Conservation (phyloP, 2,329 filamentous ascomycete genomes). For the Aspergillus hiratsukae region DNA sequence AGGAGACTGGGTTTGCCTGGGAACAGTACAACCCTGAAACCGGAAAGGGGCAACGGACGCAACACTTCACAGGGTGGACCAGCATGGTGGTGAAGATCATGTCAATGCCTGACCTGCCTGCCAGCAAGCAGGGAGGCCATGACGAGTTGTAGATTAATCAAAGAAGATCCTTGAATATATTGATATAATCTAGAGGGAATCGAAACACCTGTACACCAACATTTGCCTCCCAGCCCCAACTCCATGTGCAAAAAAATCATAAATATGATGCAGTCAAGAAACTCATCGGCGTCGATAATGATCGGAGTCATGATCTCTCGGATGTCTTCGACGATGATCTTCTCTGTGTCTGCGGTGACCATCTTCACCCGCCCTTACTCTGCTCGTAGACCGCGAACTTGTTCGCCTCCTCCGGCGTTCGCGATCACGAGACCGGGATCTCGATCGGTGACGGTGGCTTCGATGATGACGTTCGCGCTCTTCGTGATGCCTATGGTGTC, state of each 20-base stretch:
- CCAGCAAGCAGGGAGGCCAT: constrained; percentile 29
- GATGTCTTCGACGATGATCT: constrained; percentile 22
- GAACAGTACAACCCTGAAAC: constrained; percentile 97
- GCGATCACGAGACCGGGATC: constrained; percentile 25
- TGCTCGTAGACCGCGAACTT: constrained; percentile 26
- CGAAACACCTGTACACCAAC: constrained; percentile 9
- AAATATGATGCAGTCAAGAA: neutral
- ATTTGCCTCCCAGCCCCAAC: constrained; percentile 11
- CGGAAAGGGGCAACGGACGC: constrained; percentile 86
- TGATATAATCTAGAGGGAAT: constrained; percentile 5
- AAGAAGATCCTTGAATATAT: constrained; percentile 8
- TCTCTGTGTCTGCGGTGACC: constrained; percentile 22
- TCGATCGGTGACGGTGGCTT: constrained; percentile 30
- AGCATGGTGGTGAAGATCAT: constrained; percentile 96
- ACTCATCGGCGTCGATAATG: constrained; percentile 23
- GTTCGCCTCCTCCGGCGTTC: constrained; percentile 23
- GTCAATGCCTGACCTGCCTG: constrained; percentile 72
- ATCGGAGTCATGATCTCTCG: constrained; percentile 24
- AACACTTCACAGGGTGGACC: constrained; percentile 99
- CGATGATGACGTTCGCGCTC: constrained; percentile 29
- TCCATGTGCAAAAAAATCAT: constrained; percentile 1
- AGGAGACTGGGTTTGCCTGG: constrained; percentile 92
- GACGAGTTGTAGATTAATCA: constrained; percentile 45
- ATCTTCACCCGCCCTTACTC: constrained; percentile 22
- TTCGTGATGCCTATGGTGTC: constrained; percentile 37